Percentiles rank a stretch among this genome's conserved stretches.
Conservation (phyloP, 768 basidiomycete species). For the Suillus cothurnatus region DNA sequence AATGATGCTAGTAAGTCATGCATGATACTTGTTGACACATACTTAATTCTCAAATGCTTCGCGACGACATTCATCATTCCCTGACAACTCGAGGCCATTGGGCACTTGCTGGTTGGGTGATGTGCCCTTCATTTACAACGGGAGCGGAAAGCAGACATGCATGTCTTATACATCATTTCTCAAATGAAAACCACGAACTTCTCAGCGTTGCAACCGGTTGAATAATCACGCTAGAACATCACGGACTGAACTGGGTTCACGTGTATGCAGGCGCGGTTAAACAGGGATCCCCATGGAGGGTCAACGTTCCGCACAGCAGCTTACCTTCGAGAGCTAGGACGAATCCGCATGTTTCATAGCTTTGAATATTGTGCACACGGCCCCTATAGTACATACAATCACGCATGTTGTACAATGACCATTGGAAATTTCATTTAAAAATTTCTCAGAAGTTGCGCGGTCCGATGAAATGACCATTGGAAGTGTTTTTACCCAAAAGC, state of each 20-base stretch:
- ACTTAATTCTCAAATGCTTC: not conserved
- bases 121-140: not conserved
- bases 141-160: not conserved
- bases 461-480: too few relatives aligned
- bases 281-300: not conserved
- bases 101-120: not conserved
- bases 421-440: not conserved
- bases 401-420: not conserved
- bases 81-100: not conserved
- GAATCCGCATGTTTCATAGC: constrained; percentile 1
- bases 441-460: not conserved
- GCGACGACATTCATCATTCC: not conserved
- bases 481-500: too few relatives aligned
- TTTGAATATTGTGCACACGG: not conserved
- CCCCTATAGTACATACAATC: not conserved
- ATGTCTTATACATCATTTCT: not conserved
- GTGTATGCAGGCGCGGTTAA: not conserved
- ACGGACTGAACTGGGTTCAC: not conserved
- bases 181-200: not conserved
- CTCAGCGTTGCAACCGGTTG: not conserved
- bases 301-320: not conserved
- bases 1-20: not conserved
- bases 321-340: not conserved
- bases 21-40: not conserved
- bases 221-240: not conserved